These are phyloP conservation scores for Corrigiola litoralis DNA, from an alignment of 179 eudicot genomes.

Conservation along the genomic window DNA sequence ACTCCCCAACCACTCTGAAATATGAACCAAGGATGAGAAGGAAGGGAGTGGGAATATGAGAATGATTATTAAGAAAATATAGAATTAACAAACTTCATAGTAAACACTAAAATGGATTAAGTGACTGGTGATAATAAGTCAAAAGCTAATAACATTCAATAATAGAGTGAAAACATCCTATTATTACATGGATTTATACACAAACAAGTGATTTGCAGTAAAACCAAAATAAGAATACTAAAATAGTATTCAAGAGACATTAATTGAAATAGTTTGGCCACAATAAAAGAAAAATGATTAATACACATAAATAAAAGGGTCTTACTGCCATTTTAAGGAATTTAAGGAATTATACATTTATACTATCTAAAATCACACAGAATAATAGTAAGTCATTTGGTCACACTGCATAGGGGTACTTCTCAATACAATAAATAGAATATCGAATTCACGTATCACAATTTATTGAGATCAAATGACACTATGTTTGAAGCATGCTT, in stretches of 20 bases:
- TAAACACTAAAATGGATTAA: background rate
- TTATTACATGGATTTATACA: background rate
- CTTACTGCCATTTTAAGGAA: background rate
- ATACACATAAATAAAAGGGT: background rate
- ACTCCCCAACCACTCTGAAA: slow-evolving; percentile 13
- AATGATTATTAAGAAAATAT: background rate
- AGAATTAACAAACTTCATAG: background rate
- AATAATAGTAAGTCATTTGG: no score
- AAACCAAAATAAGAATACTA: no score
- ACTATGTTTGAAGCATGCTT: no score
- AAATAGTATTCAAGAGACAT: background rate
- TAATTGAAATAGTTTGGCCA: background rate
- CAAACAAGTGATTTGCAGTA: background rate
- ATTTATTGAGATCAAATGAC: no score
- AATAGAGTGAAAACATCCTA: background rate
- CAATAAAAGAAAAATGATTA: background rate
- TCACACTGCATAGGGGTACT: no score
- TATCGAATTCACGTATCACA: no score
- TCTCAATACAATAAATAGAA: no score
- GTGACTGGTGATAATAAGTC: no score
- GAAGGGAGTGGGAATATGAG: no score
- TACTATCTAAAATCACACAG: no score
- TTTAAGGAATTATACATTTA: background rate
- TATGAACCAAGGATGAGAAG: background rate
- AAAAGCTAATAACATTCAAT: no score